These are phyloP conservation scores for Shiraia sp. DNA, from an alignment of 2,329 filamentous ascomycete species.

Conservation along the genomic window DNA sequence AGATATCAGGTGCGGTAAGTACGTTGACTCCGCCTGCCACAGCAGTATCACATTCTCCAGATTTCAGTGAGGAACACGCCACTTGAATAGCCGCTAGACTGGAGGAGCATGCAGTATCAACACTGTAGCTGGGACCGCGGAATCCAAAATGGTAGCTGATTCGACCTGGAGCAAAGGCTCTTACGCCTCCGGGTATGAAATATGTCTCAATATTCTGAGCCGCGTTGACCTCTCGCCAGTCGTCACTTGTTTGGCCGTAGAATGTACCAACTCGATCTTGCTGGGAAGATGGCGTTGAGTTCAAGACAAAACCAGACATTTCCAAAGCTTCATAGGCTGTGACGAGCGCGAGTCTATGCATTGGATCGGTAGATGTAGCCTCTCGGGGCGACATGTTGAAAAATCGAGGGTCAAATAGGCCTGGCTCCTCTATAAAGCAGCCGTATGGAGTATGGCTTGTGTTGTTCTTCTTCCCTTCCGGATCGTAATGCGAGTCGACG, in stretches of 20 bases:
- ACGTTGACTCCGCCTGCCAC: constrained; percentile 28
- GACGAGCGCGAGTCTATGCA: constrained; percentile 22
- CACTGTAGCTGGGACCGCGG: constrained; percentile 47
- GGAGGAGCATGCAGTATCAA: constrained; percentile 40
- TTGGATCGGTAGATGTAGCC: constrained; percentile 28
- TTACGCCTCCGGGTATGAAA: constrained; percentile 56
- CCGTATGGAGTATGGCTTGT: constrained; percentile 18
- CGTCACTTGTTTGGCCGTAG: constrained; percentile 39
- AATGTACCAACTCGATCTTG: constrained; percentile 38
- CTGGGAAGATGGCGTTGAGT: constrained; percentile 32
- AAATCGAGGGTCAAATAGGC: constrained; percentile 22
- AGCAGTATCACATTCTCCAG: constrained; percentile 17
- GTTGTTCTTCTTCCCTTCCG: constrained; percentile 14
- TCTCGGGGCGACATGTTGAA: constrained; percentile 30
- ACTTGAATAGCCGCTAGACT: constrained; percentile 3
- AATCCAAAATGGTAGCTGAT: constrained; percentile 43
- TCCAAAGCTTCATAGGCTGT: constrained; percentile 35
- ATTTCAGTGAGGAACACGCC: constrained; percentile 31
- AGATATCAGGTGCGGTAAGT: constrained; percentile 33
- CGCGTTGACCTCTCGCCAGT: constrained; percentile 29
- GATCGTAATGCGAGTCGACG: constrained; percentile 17
- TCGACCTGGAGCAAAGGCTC: constrained; percentile 58
- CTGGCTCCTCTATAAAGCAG: constrained; percentile 33
- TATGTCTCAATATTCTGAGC: constrained; percentile 55
- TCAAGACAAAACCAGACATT: constrained; percentile 25